Evolutionary conservation across 228 moss, liverwort and hornwort species (phyloP).

Genomic region (Sphagnum magellanicum): DNA sequence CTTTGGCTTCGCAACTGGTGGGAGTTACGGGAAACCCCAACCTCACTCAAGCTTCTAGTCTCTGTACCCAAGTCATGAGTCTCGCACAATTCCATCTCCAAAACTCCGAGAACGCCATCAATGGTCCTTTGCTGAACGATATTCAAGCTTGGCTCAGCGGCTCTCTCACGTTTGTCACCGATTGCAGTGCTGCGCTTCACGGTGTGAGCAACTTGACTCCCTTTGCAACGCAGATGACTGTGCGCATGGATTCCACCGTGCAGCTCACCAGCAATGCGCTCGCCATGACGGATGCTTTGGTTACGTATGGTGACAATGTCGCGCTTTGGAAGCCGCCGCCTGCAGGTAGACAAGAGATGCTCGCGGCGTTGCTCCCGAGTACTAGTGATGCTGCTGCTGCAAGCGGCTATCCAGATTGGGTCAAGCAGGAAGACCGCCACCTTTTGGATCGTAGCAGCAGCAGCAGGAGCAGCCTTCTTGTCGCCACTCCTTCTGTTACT

Average conservation of each 20-base stretch:
- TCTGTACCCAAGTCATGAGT: conserved; percentile 41
- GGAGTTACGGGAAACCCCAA: conserved; percentile 15
- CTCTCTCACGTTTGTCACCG: conserved; percentile 32
- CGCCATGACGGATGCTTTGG: conserved; percentile 49
- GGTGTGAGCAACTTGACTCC: conserved; percentile 16
- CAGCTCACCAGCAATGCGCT: conserved; percentile 40
- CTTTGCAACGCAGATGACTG: conserved; percentile 24
- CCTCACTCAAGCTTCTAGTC: conserved; percentile 23
- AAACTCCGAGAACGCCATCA: conserved; percentile 32
- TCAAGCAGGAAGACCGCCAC: conserved; percentile 15
- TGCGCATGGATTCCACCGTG: conserved; percentile 17
- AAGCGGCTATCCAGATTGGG: conserved; percentile 23
- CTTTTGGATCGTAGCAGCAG: conserved; percentile 5
- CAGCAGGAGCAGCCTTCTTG: too few species aligned
- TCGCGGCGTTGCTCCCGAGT: conserved; percentile 9
- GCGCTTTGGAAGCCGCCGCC: conserved; percentile 48
- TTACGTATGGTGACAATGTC: conserved; percentile 31
- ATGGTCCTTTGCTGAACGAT: conserved; percentile 34
- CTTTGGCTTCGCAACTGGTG: conserved; percentile 15
- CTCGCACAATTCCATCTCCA: conserved; percentile 35
- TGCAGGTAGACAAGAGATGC: conserved; percentile 28
- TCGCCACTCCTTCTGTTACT: conserved; percentile 18
- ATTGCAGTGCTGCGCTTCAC: conserved; percentile 28
- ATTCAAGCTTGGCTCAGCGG: conserved; percentile 54
- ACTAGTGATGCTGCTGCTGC: not conserved